phyloP scores from a whole-genome alignment of 495 filamentous ascomycete genomes.

The Neurospora sp. region DNA sequence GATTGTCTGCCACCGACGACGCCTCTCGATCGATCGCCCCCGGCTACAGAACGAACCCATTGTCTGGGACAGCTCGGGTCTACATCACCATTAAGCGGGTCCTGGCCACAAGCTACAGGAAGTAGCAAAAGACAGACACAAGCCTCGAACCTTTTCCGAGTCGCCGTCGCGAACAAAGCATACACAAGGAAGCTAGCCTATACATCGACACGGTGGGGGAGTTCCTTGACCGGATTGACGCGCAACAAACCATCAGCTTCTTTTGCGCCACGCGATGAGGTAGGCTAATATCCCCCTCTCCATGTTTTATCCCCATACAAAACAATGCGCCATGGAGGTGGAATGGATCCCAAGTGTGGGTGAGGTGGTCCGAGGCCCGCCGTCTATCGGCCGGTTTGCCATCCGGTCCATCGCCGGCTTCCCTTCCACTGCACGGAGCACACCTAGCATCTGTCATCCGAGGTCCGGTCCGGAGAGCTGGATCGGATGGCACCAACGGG shows the following conservation, averaged over 20 bases:
- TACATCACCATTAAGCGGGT: conserved; percentile 7
- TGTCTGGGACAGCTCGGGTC: not conserved
- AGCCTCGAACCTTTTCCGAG: not conserved
- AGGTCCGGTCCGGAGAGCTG: not conserved
- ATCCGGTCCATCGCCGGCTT: not conserved
- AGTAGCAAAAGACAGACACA: conserved; percentile 9
- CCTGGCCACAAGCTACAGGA: conserved; percentile 14
- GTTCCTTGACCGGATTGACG: conserved; percentile 3
- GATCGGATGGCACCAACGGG: not conserved
- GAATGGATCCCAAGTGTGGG: not conserved
- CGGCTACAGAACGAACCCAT: not conserved
- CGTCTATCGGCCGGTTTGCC: not conserved
- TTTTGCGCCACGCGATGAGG: conserved; percentile 16
- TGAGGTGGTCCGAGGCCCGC: not conserved
- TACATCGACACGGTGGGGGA: not conserved
- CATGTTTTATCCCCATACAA: not conserved
- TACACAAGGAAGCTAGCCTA: not conserved
- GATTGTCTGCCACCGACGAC: not conserved
- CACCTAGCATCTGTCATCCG: not conserved
- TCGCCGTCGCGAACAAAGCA: conserved; percentile 6
- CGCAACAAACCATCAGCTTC: conserved; percentile 5
- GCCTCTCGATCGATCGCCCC: not conserved
- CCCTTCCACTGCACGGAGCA: not conserved
- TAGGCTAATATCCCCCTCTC: conserved; percentile 6
- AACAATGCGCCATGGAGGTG: not conserved